Evolutionary conservation across 2,329 filamentous ascomycete species (phyloP), one percentile per base, ranked within the genome.

Genomic region (Cytospora piceicola): DNA sequence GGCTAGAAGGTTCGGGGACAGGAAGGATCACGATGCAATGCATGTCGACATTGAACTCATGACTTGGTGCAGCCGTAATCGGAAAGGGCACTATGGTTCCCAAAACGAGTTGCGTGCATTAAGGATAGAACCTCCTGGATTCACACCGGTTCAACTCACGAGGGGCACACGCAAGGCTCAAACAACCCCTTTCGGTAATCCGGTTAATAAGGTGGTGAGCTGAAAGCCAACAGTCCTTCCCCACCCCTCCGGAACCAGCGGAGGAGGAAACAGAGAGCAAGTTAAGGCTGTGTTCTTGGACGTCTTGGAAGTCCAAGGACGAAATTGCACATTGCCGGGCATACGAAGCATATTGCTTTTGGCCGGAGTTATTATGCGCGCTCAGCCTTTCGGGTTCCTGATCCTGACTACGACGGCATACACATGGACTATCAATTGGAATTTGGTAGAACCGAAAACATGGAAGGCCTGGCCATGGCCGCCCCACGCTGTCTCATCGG

Each of bases 11-110:
- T 4, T 49, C 46, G 46, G n/a, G n/a, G 46, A 24, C n/a, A 49
- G 46, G 46, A 49, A 49, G 46, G 46, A 49, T 49, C 46, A 49
- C 61, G 61, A 55, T 54, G 61, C 53, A 49, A 46, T 20, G 51
- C 14, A 57, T 53, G 53, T 57, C 42, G 34, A 57, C 42, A 39
- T 63, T 63, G 17, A 49, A 14, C 53, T 53, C 57, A 51, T 55
- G 53, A 57, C 53, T 53, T 42, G 53, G 22, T 46, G 15, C 15
- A 46, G 53, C 53, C 61, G 61, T 51, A 29, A 57, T 55, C 61
- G 61, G 61, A 63, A 63, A 32, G 30, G 61, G 39, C 53, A 39
- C 57, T 17, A n/a, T 24, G 6, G 32, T 32, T 20, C 46, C 46
- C 42, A 46, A 46, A 12, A 29, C 27, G 27, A 29, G n/a, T 49